Percentiles rank a stretch among this genome's conserved stretches.
Evolutionary conservation across 139 green algal genomes (phyloP).

Genomic region (Diplosphaera chodatii): DNA sequence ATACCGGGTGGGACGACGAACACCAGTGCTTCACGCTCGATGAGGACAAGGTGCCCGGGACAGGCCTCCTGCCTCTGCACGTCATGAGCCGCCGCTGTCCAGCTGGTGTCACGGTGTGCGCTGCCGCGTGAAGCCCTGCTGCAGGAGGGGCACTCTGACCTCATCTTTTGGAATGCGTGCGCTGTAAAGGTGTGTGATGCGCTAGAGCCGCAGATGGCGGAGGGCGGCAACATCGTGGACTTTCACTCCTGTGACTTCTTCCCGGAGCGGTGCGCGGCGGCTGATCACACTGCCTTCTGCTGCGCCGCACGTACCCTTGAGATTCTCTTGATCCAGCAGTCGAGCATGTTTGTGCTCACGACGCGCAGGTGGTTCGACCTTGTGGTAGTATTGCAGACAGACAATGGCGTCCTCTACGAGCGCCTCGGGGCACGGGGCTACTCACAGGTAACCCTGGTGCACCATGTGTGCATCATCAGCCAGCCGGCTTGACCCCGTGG

Average conservation of each 20-base stretch:
- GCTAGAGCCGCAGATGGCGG: constrained; percentile 74
- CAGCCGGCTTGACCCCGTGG: too few relatives aligned
- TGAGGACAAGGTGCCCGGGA: constrained; percentile 84
- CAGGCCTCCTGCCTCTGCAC: neutral
- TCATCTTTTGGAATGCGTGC: too few relatives aligned
- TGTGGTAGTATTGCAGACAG: constrained; percentile 88
- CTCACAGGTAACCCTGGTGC: too few relatives aligned
- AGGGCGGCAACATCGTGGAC: constrained; percentile 86
- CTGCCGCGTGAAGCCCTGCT: too few relatives aligned
- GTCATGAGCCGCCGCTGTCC: too few relatives aligned
- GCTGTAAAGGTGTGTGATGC: constrained; percentile 74
- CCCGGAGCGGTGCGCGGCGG: constrained; percentile 67
- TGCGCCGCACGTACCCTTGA: too few relatives aligned
- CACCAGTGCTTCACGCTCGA: constrained; percentile 80
- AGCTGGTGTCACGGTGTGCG: too few relatives aligned
- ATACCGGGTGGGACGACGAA: constrained; percentile 82
- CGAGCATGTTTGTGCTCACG: neutral
- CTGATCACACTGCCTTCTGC: too few relatives aligned
- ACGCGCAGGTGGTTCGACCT: constrained; percentile 89
- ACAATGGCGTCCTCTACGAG: constrained; percentile 88
- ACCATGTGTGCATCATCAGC: too few relatives aligned
- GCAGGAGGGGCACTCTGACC: too few relatives aligned
- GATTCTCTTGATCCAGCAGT: too few relatives aligned
- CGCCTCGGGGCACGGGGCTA: constrained; percentile 82
- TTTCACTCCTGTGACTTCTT: constrained; percentile 98